Conservation (phyloP, 306 rosid species). For the Corylus americana region DNA sequence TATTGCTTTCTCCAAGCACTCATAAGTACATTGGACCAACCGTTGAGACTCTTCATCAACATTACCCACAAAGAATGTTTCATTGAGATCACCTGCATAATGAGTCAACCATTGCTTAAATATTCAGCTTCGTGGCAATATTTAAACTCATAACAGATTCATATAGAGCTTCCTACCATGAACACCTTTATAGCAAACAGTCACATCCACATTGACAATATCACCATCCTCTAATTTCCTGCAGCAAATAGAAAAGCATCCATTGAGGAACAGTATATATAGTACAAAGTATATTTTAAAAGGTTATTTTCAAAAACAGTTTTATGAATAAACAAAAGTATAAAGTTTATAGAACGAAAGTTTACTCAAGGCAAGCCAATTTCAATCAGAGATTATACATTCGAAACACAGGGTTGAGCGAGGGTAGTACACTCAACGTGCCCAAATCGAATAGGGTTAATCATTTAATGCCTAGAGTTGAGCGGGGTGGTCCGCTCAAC, state of each 20-base stretch:
- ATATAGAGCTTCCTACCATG: slow-evolving; percentile 57
- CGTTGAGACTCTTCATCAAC: slow-evolving; percentile 80
- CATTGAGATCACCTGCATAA: slow-evolving; percentile 87
- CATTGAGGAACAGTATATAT: background rate
- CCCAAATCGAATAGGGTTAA: too few species aligned
- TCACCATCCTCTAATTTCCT: slow-evolving; percentile 98
- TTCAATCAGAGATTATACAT: too few species aligned
- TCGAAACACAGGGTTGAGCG: too few species aligned
- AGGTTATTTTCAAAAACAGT: too few species aligned
- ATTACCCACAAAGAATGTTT: slow-evolving; percentile 93
- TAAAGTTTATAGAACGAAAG: too few species aligned
- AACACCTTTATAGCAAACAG: slow-evolving; percentile 84
- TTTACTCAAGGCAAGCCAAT: too few species aligned
- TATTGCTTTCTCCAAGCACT: slow-evolving; percentile 95
- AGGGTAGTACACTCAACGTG: too few species aligned
- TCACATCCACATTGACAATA: slow-evolving; percentile 85
- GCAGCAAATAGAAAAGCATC: slow-evolving; percentile 32
- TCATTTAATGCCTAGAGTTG: too few species aligned
- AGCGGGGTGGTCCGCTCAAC: too few species aligned
- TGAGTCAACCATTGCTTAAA: slow-evolving; percentile 19
- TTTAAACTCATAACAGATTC: background rate
- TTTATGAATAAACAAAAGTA: too few species aligned
- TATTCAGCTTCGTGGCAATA: background rate
- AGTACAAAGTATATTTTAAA: too few species aligned
- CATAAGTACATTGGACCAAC: slow-evolving; percentile 82